These are phyloP conservation scores for Suhomyces prunicola DNA, from an alignment of 805 yeast species.

Conservation along the genomic window DNA sequence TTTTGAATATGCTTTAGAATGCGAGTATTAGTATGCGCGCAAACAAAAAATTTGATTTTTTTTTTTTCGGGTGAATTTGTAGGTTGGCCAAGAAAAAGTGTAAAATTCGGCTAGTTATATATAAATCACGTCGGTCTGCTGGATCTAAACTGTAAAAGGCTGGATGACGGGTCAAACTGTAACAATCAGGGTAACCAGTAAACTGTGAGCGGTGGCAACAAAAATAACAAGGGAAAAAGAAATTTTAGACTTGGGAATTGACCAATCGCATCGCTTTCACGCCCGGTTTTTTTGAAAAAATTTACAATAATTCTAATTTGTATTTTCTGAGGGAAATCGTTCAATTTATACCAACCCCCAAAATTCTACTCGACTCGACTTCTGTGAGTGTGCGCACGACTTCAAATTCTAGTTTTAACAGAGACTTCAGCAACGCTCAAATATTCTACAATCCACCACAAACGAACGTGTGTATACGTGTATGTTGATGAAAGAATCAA, in stretches of 20 bases:
- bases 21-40: slow-evolving; percentile 2
- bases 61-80: slow-evolving; percentile 1
- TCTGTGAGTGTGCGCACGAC: slow-evolving; percentile 9
- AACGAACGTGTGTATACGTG: not conserved
- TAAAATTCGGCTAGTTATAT: slow-evolving; percentile 6
- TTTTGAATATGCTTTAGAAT: not conserved
- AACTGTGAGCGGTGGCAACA: slow-evolving; percentile 1
- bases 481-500: not conserved
- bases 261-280: slow-evolving; percentile 9
- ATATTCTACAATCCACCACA: not conserved
- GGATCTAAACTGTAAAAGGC: slow-evolving; percentile 4
- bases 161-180: not conserved
- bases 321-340: slow-evolving; percentile 4
- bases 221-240: not conserved
- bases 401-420: not conserved
- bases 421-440: not conserved
- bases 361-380: not conserved
- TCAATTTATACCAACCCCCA: slow-evolving; percentile 9
- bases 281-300: slow-evolving; percentile 1
- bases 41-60: not conserved
- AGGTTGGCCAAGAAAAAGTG: slow-evolving; percentile 4
- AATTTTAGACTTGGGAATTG: slow-evolving; percentile 4
- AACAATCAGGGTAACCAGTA: slow-evolving; percentile 1
- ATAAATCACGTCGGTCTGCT: slow-evolving; percentile 2
- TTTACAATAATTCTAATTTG: not conserved